A percentile compares a stretch with the other conserved stretches of the same genome.
These are phyloP conservation scores for Tubosaeta sp. DNA, from an alignment of 768 basidiomycete species.

Conservation along the genomic window DNA sequence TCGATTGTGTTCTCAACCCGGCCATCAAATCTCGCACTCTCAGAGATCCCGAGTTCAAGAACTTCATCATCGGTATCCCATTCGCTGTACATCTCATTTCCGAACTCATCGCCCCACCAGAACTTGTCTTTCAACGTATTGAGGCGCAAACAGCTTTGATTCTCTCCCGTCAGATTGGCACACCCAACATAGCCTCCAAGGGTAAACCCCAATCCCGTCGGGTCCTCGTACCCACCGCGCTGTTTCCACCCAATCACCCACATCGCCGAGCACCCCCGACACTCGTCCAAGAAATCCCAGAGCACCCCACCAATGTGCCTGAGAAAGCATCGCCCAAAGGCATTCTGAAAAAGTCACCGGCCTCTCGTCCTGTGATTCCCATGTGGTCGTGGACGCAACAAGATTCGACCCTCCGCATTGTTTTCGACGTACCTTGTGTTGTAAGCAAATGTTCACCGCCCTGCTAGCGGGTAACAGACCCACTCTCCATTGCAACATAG, in stretches of 20 bases:
- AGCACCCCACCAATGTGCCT: constrained; percentile 39
- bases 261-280: constrained; percentile 9
- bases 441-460: constrained; percentile 38
- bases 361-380: constrained; percentile 22
- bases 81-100: neutral
- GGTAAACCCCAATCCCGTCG: constrained; percentile 60
- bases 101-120: constrained; percentile 33
- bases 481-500: constrained; percentile 28
- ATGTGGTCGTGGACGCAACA: constrained; percentile 54
- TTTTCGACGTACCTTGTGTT: constrained; percentile 50
- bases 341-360: constrained; percentile 36
- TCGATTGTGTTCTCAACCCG: constrained; percentile 67
- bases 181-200: constrained; percentile 75
- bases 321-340: constrained; percentile 32
- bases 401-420: constrained; percentile 42
- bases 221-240: constrained; percentile 47
- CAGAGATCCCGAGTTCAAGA: constrained; percentile 61
- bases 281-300: constrained; percentile 31
- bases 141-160: constrained; percentile 56
- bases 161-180: constrained; percentile 65
- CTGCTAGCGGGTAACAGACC: constrained; percentile 4
- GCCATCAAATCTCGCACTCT: constrained; percentile 55
- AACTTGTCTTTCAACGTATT: constrained; percentile 64
- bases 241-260: constrained; percentile 30
- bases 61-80: constrained; percentile 59